Evolutionary conservation across 176 grass and related monocot genomes (phyloP).

Genomic region (Pharus latifolius): DNA sequence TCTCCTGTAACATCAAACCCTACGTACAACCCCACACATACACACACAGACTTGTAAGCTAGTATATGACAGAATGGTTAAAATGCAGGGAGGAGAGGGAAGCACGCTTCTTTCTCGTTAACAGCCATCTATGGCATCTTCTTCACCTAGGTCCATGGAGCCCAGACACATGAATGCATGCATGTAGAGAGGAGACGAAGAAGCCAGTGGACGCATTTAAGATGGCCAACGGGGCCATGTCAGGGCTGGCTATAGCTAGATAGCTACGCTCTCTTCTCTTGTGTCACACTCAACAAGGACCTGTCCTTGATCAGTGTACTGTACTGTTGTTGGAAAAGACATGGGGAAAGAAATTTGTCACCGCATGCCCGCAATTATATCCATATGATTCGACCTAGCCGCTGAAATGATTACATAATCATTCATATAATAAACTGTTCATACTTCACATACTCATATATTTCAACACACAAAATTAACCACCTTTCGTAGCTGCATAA

Average conservation of each 20-base stretch:
- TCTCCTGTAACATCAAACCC: neutral
- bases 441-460: too few species aligned
- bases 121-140: constrained; percentile 33
- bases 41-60: neutral
- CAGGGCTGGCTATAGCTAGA: too few species aligned
- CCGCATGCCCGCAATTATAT: constrained; percentile 3
- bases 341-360: constrained; percentile 25
- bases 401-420: constrained; percentile 45
- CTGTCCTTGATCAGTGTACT: constrained; percentile 12
- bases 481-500: neutral
- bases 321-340: constrained; percentile 26
- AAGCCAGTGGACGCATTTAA: constrained; percentile 14
- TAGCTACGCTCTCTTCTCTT: constrained; percentile 14
- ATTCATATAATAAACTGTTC: neutral
- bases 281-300: constrained; percentile 45
- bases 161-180: constrained; percentile 3
- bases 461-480: neutral
- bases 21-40: neutral
- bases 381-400: neutral
- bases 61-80: neutral
- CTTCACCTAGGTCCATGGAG: neutral
- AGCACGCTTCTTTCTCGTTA: constrained; percentile 11
- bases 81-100: neutral
- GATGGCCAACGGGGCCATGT: neutral
- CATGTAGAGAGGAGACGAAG: neutral